Evolutionary conservation across 176 grass and related monocot genomes (phyloP).

Genomic region (Canna indica): DNA sequence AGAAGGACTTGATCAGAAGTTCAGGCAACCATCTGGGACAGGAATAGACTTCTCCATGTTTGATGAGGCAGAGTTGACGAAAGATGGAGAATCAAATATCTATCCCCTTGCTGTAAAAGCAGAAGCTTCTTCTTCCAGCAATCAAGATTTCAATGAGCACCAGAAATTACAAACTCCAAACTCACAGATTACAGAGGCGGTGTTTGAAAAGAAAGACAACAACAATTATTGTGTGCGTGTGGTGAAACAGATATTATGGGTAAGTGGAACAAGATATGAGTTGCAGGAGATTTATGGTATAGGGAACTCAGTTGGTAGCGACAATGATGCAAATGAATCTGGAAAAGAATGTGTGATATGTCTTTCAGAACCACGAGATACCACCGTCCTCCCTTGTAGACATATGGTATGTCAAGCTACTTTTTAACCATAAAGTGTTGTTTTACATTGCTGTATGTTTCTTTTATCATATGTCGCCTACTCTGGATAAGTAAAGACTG

Average conservation of each 20-base stretch:
- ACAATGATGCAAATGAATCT: background rate
- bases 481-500: too few species aligned
- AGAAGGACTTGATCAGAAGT: conserved; percentile 9
- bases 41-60: background rate
- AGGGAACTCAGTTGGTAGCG: background rate
- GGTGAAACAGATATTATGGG: conserved; percentile 5
- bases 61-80: background rate
- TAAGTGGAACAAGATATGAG: conserved; percentile 2
- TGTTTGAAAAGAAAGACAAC: conserved; percentile 4
- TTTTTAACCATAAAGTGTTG: background rate
- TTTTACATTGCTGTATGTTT: background rate
- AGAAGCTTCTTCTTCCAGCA: background rate
- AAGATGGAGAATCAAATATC: background rate
- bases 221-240: background rate
- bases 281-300: conserved; percentile 10
- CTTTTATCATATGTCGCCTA: background rate
- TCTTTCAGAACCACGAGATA: conserved; percentile 9
- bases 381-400: conserved; percentile 1
- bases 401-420: background rate
- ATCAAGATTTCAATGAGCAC: background rate
- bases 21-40: conserved; percentile 9
- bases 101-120: conserved; percentile 5
- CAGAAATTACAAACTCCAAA: background rate
- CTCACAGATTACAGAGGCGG: conserved; percentile 10
- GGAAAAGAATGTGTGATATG: conserved; percentile 14